Base-by-base conservation (phyloP, 2,329 filamentous ascomycete species). In the Pestalotiopsis sp. region DNA sequence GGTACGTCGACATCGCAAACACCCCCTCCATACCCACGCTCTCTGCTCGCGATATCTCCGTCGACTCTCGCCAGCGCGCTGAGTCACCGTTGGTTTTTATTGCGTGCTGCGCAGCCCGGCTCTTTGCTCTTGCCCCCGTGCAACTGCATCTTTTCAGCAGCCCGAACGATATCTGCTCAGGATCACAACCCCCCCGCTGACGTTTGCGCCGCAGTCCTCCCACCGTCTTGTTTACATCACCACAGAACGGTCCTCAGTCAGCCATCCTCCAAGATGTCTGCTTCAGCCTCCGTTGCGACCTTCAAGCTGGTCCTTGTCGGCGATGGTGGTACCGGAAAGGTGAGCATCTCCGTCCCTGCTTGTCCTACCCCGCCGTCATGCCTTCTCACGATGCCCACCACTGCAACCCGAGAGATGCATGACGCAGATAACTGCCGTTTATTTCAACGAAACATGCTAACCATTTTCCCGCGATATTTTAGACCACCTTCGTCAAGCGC, bases 401-500 rank as follows among this genome's bases (percentile, higher is more conserved):
- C 14, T 6, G 56, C 56, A 22, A 38, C 26, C 10, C 24, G 24
- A 7, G 44, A 22, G 62, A 20, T 61, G 55, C 52, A 39, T 40
- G 59, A 66, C 58, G 20, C 30, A 59, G 30, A n/a, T 39, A n/a
- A 38, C 39, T 3, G 9, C 38, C 24, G 22, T 9, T 22, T 30
- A 58, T 38, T 52, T 20, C 63, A 26, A 30, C 52, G 17, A 56
- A 38, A 40, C 38, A 71, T 68, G 67, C 44, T 55, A 61, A 66
- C 68, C 59, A 69, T 39, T 69, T 69, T 70, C 60, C 73, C 65
- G 61, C 72, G 66, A 69, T 70, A 38, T 67, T 57, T 35, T 80
- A 99, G 96, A 99, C 96, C 82, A 99, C 96, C 81, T 99, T 99
- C 85, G 96, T 99, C 89, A 99, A 99, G 92, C 96, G 96, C 81